These are phyloP conservation scores for Zoysia matrella DNA, from an alignment of 202 grass and related monocot species.

Conservation along the genomic window DNA sequence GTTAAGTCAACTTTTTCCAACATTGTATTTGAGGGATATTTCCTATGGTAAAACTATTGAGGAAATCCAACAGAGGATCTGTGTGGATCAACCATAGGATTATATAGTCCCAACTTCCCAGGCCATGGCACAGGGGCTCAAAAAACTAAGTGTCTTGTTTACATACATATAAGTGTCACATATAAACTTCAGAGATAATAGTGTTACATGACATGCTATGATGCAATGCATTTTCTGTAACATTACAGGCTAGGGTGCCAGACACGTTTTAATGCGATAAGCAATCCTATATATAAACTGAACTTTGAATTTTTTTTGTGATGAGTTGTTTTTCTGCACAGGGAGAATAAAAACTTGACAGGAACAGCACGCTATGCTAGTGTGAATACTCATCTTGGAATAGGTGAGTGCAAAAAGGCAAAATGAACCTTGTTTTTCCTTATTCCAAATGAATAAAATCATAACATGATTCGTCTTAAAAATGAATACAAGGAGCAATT, in stretches of 20 bases:
- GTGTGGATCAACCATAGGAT: background rate
- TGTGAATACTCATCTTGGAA: too few relatives aligned
- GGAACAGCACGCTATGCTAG: constrained; percentile 68
- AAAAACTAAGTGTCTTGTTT: background rate
- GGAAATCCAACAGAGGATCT: background rate
- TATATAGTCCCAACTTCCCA: background rate
- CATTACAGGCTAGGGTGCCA: constrained; percentile 6
- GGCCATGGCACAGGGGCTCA: background rate
- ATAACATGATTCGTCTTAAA: constrained; percentile 12
- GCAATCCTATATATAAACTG: constrained; percentile 18
- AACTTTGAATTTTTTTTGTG: background rate
- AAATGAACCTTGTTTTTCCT: background rate
- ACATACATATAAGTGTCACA: background rate
- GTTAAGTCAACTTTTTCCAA: background rate
- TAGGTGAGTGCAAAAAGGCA: constrained; percentile 27
- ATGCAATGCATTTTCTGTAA: background rate
- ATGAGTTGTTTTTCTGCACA: constrained; percentile 39
- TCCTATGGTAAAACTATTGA: background rate
- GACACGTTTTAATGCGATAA: constrained; percentile 2
- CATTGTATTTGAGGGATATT: constrained; percentile 2
- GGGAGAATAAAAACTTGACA: constrained; percentile 95
- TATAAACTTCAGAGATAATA: constrained; percentile 31
- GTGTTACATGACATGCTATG: constrained; percentile 17
- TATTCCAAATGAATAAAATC: constrained; percentile 18
- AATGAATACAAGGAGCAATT: constrained; percentile 8